Evolutionary conservation across 306 rosid species (phyloP).

Genomic region (Acmispon strigosus): DNA sequence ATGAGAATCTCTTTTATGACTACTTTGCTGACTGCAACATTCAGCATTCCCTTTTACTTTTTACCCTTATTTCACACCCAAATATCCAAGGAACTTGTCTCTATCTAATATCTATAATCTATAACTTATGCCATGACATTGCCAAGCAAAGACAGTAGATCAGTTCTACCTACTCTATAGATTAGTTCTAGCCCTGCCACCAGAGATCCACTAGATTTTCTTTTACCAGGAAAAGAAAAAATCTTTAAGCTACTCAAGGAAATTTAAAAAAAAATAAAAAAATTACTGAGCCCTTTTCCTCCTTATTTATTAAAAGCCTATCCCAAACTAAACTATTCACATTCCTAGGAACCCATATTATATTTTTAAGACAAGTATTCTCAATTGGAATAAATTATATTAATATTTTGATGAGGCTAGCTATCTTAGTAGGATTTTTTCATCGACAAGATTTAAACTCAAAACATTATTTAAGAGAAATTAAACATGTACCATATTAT

Average conservation of each 20-base stretch:
- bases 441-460: too few species aligned
- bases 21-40: slow-evolving; percentile 36
- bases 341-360: slow-evolving; percentile 22
- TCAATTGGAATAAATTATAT: too few species aligned
- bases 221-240: slow-evolving; percentile 12
- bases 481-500: too few species aligned
- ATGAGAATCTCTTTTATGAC: slow-evolving; percentile 36
- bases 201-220: slow-evolving; percentile 15
- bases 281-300: background rate
- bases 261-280: background rate
- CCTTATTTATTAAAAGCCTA: slow-evolving; percentile 15
- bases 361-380: too few species aligned
- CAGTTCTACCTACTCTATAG: slow-evolving; percentile 1
- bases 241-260: slow-evolving; percentile 6
- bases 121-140: background rate
- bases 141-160: background rate
- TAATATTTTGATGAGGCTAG: too few species aligned
- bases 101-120: background rate
- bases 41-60: slow-evolving; percentile 23
- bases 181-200: slow-evolving; percentile 22
- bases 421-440: too few species aligned
- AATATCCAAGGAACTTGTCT: slow-evolving; percentile 1
- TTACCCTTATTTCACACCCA: slow-evolving; percentile 16
- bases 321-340: slow-evolving; percentile 14
- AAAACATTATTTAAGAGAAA: too few species aligned